Percentiles rank a stretch among this genome's conserved stretches.
Evolutionary conservation across 768 basidiomycete genomes (phyloP).

Genomic region (Russula sp.): DNA sequence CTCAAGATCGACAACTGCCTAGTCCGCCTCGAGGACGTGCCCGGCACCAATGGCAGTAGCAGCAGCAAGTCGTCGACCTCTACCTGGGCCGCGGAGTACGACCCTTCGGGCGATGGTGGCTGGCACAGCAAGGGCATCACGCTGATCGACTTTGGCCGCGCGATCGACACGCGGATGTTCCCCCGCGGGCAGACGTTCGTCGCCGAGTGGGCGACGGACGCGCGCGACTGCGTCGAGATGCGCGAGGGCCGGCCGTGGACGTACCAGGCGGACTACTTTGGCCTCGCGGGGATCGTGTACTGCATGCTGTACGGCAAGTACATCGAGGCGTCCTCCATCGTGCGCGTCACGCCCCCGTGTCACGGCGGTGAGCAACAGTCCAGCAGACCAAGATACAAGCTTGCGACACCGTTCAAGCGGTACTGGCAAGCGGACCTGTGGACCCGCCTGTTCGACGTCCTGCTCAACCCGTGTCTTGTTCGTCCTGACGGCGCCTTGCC

Average conservation of each 20-base stretch:
- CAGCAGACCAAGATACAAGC: constrained; percentile 39
- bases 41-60: no score
- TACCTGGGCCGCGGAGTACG: constrained; percentile 71
- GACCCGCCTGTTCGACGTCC: constrained; percentile 71
- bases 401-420: constrained; percentile 75
- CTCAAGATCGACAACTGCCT: constrained; percentile 99
- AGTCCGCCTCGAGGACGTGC: constrained; percentile 77
- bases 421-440: constrained; percentile 94
- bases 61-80: constrained; percentile 41
- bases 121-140: constrained; percentile 87
- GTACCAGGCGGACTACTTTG: constrained; percentile 93
- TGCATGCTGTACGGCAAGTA: constrained; percentile 97
- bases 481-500: constrained; percentile 57
- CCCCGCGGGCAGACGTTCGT: constrained; percentile 72
- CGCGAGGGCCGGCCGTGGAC: constrained; percentile 82
- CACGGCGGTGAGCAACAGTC: neutral
- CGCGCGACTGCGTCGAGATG: constrained; percentile 88
- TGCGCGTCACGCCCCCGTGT: constrained; percentile 28
- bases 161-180: constrained; percentile 80
- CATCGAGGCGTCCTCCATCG: constrained; percentile 65
- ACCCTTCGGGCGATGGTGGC: constrained; percentile 68
- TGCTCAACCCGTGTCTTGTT: constrained; percentile 74
- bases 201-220: constrained; percentile 85
- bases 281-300: constrained; percentile 89
- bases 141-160: constrained; percentile 96